Conservation (phyloP, 352 stramenopile genomes). For the Globisporangium perplexum region DNA sequence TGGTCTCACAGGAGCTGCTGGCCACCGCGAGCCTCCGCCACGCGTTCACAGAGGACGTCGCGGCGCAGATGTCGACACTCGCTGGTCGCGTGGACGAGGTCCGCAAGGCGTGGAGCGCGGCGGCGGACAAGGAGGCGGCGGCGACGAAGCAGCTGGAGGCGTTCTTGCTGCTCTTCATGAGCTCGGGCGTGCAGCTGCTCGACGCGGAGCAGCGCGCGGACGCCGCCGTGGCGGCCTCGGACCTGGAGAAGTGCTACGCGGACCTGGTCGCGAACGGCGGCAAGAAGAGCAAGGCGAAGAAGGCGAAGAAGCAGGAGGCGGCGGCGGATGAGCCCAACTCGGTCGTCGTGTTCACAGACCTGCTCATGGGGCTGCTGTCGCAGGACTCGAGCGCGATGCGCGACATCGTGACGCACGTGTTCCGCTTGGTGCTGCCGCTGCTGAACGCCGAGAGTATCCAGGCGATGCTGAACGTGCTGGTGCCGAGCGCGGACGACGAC, state of each 20-base stretch:
- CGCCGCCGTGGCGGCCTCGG: conserved; percentile 38
- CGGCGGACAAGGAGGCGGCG: conserved; percentile 10
- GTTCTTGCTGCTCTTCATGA: conserved; percentile 75
- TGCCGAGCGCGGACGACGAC: conserved; percentile 26
- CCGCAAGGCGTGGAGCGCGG: conserved; percentile 17
- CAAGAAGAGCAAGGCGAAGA: conserved; percentile 31
- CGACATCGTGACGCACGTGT: conserved; percentile 79
- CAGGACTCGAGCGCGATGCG: conserved; percentile 81
- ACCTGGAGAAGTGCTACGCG: conserved; percentile 67
- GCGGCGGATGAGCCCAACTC: conserved; percentile 29
- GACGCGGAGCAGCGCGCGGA: conserved; percentile 63
- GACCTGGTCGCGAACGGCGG: conserved; percentile 37
- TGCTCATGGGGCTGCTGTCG: conserved; percentile 77
- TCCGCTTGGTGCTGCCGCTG: conserved; percentile 66
- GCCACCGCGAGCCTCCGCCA: conserved; percentile 25
- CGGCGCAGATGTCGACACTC: conserved; percentile 27
- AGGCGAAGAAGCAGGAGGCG: conserved; percentile 8
- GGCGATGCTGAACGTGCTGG: conserved; percentile 68
- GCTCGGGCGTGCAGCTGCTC: conserved; percentile 63
- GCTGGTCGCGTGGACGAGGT: conserved; percentile 25
- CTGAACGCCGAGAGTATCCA: conserved; percentile 53
- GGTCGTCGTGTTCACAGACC: conserved; percentile 74
- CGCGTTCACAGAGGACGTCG: conserved; percentile 30
- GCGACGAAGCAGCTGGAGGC: conserved; percentile 43
- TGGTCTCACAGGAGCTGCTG: conserved; percentile 33